These are phyloP conservation scores for Ophiosphaerella narmari DNA, from an alignment of 2,329 filamentous ascomycete species.

Conservation along the genomic window DNA sequence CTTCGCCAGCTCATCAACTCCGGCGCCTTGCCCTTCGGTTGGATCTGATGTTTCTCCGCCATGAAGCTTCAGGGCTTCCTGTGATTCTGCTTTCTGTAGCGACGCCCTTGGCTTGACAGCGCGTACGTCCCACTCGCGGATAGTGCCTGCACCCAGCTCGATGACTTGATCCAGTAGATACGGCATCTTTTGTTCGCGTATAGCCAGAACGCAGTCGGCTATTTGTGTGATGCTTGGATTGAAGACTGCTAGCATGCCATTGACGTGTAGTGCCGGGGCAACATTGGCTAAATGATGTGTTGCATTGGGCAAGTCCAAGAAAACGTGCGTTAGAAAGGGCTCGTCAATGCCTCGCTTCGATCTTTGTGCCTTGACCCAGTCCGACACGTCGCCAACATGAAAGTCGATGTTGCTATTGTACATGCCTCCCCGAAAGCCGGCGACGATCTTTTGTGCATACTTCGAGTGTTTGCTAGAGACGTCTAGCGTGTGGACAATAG, in stretches of 20 bases:
- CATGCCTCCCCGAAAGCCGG: constrained; percentile 69
- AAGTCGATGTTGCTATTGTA: constrained; percentile 76
- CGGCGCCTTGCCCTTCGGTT: constrained; percentile 25
- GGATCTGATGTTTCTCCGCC: constrained; percentile 18
- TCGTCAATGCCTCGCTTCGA: constrained; percentile 34
- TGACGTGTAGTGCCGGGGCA: constrained; percentile 63
- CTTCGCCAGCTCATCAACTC: constrained; percentile 36
- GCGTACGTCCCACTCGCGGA: constrained; percentile 68
- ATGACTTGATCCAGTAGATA: constrained; percentile 63
- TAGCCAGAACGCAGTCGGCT: constrained; percentile 62
- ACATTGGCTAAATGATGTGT: constrained; percentile 58
- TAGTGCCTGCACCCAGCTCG: constrained; percentile 61
- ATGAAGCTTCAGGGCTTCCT: constrained; percentile 11
- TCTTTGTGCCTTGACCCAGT: constrained; percentile 63
- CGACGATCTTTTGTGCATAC: constrained; percentile 67
- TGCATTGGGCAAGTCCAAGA: constrained; percentile 74
- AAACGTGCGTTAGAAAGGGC: constrained; percentile 72
- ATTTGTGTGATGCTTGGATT: constrained; percentile 81
- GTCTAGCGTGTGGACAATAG: constrained; percentile 77
- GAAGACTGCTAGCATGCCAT: constrained; percentile 72
- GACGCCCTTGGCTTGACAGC: constrained; percentile 50
- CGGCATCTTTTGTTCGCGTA: constrained; percentile 60
- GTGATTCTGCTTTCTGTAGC: constrained; percentile 23
- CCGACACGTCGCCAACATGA: constrained; percentile 68
- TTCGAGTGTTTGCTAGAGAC: constrained; percentile 64